Evolutionary conservation across 1,139 yeast genomes (phyloP).

Genomic region (Candida tetrigidarum): DNA sequence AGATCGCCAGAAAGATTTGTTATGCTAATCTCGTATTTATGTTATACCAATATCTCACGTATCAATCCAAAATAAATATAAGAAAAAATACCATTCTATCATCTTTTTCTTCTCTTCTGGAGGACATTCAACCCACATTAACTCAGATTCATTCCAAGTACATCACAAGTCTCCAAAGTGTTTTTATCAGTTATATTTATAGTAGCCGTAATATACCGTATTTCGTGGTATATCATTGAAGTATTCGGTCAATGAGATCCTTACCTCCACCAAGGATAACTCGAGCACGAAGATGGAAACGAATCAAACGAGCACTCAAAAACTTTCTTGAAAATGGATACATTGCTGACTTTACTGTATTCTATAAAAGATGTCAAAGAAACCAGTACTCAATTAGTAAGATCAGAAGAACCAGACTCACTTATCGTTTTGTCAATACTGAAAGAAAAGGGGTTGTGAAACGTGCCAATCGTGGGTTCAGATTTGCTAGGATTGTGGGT

Average conservation of each 20-base stretch:
- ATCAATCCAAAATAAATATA: not conserved
- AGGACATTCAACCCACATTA: not conserved
- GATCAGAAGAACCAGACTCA: slow-evolving; percentile 28
- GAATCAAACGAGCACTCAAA: slow-evolving; percentile 36
- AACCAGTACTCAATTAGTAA: slow-evolving; percentile 26
- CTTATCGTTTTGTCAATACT: slow-evolving; percentile 24
- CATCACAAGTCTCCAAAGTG: slow-evolving; percentile 8
- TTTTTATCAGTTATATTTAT: slow-evolving; percentile 6
- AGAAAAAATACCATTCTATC: not conserved
- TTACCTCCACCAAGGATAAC: slow-evolving; percentile 51
- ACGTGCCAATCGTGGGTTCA: slow-evolving; percentile 30
- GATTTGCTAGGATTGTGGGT: slow-evolving; percentile 29
- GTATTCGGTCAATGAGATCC: slow-evolving; percentile 34
- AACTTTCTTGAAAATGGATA: slow-evolving; percentile 32
- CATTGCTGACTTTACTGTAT: slow-evolving; percentile 35
- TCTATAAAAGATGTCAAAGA: slow-evolving; percentile 16
- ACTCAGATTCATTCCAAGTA: too few relatives aligned
- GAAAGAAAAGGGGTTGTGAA: slow-evolving; percentile 13
- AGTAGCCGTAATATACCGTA: slow-evolving; percentile 3
- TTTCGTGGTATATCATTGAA: slow-evolving; percentile 1
- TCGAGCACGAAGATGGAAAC: slow-evolving; percentile 38
- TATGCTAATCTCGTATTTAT: too few relatives aligned
- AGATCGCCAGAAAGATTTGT: not conserved
- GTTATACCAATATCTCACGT: not conserved
- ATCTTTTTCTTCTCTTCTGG: not conserved